Percentiles rank a stretch among this genome's conserved stretches.
These are phyloP conservation scores for Picea glauca DNA, from an alignment of 75 land plant genomes.

Conservation along the genomic window DNA sequence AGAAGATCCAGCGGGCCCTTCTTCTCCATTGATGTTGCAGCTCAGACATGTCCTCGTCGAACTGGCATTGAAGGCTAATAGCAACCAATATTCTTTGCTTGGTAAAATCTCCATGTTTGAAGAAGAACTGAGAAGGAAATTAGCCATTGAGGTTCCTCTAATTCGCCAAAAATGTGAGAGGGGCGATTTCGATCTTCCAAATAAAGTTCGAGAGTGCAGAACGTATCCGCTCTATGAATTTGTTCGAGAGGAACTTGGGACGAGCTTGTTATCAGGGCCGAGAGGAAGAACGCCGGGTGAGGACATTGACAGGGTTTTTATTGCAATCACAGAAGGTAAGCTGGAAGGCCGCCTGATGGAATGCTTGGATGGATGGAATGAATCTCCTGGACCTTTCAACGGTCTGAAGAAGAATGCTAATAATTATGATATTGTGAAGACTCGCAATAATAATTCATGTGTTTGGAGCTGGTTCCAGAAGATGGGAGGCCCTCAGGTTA, in stretches of 20 bases:
- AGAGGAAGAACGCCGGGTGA: constrained; percentile 43
- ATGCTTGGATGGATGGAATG: constrained; percentile 52
- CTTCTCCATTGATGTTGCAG: constrained; percentile 50
- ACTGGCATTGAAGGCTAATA: constrained; percentile 31
- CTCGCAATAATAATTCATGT: not conserved
- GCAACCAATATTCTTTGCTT: constrained; percentile 20
- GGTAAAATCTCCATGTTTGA: constrained; percentile 36
- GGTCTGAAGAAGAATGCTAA: not conserved
- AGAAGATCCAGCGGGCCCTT: constrained; percentile 43
- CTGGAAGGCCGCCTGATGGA: constrained; percentile 33
- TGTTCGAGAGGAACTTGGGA: constrained; percentile 34
- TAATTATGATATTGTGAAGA: not conserved
- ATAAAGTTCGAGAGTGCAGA: constrained; percentile 43
- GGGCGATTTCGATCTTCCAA: constrained; percentile 15
- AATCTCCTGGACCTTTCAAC: constrained; percentile 33
- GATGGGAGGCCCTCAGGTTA: not conserved
- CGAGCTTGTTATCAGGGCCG: constrained; percentile 37
- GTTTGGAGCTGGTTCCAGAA: constrained; percentile 2
- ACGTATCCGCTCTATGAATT: constrained; percentile 42
- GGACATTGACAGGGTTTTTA: constrained; percentile 41
- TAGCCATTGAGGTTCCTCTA: constrained; percentile 8
- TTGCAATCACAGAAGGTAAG: constrained; percentile 31
- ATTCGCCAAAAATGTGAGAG: constrained; percentile 22
- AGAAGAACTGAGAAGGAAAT: constrained; percentile 31
- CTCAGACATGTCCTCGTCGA: constrained; percentile 56